Conservation (phyloP, 2,329 filamentous ascomycete species). For the Aciculosporium take region DNA sequence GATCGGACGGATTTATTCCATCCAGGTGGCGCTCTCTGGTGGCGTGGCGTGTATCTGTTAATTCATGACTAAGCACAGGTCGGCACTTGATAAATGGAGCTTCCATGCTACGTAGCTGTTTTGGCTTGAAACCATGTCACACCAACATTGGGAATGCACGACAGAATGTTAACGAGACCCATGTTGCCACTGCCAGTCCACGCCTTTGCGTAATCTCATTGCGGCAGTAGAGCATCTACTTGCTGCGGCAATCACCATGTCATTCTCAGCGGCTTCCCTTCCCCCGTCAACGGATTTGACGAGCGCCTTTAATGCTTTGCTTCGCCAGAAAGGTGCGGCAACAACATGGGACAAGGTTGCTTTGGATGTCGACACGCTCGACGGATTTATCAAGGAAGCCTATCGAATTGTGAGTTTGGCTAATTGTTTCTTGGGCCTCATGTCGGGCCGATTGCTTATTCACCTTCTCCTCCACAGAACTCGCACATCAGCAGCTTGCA, state of each 20-base stretch:
- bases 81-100: too few species aligned
- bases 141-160: neutral
- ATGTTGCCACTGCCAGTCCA: neutral
- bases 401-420: conserved; percentile 63
- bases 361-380: conserved; percentile 35
- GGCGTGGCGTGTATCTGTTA: too few species aligned
- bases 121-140: neutral
- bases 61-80: neutral
- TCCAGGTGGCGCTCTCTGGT: too few species aligned
- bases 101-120: neutral
- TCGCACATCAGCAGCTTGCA: conserved; percentile 71
- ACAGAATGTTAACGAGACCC: neutral
- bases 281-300: conserved; percentile 45
- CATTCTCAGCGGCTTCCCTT: conserved; percentile 3
- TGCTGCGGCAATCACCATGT: neutral
- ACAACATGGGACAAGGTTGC: conserved; percentile 29
- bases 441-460: neutral
- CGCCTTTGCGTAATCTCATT: neutral
- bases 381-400: conserved; percentile 86
- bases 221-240: too few species aligned
- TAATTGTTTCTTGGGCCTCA: neutral
- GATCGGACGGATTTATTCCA: too few species aligned
- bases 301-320: conserved; percentile 51
- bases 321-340: conserved; percentile 40
- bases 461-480: conserved; percentile 40